Conservation (phyloP, 148 eudicot genomes). For the Linanthus parryae region DNA sequence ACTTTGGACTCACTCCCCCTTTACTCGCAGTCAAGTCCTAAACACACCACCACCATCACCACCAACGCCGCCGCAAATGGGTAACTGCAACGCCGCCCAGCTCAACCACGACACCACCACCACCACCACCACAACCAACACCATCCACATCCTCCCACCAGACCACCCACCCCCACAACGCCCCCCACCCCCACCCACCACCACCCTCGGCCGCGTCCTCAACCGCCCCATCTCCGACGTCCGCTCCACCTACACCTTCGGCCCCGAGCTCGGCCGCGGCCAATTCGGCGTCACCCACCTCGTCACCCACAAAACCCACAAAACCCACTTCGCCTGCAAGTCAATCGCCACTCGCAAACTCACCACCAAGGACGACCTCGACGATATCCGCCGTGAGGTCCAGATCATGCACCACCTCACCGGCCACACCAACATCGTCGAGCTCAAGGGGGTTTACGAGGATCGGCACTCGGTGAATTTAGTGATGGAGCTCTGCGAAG, state of each 20-base stretch:
- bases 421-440: conserved; percentile 84
- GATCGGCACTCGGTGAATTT: conserved; percentile 82
- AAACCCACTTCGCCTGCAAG: conserved; percentile 65
- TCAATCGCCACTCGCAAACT: conserved; percentile 87
- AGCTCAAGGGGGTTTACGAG: conserved; percentile 71
- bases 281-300: conserved; percentile 87
- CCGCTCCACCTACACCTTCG: conserved; percentile 61
- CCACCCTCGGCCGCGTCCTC: conserved; percentile 68
- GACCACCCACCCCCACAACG: conserved; percentile 11
- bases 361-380: conserved; percentile 57
- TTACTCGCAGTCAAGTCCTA: no score
- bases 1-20: no score
- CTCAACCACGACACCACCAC: conserved; percentile 19
- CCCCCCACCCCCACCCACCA: conserved; percentile 19
- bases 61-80: no score
- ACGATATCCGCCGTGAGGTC: conserved; percentile 85
- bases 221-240: conserved; percentile 80
- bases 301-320: conserved; percentile 55
- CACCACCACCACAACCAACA: conserved; percentile 14
- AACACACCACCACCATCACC: no score
- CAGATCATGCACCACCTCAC: conserved; percentile 98
- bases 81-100: conserved; percentile 63
- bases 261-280: conserved; percentile 89
- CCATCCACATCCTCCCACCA: conserved; percentile 19
- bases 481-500: conserved; percentile 89